These are phyloP conservation scores for Chlamydomonas sp. DNA, from an alignment of 139 green algal species.

Conservation along the genomic window DNA sequence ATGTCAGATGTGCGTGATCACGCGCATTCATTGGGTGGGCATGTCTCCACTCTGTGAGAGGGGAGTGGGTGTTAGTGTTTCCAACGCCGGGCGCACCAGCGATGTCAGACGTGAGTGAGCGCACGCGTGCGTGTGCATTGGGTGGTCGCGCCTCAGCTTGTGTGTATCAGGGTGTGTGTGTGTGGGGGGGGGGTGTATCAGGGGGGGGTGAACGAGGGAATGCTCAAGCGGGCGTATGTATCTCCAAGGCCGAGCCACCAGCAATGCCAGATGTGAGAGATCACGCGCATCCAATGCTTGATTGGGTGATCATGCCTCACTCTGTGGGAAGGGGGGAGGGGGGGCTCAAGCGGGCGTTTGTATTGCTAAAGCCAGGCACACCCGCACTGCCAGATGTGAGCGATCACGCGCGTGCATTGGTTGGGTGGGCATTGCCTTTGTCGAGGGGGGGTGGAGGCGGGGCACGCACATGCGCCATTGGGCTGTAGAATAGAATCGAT, in stretches of 20 bases:
- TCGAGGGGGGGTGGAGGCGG: too few relatives aligned
- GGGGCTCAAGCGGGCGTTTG: too few relatives aligned
- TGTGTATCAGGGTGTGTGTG: neutral
- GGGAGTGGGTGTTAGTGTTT: slow-evolving; percentile 7
- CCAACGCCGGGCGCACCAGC: slow-evolving; percentile 6
- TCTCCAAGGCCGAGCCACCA: neutral
- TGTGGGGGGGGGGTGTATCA: neutral
- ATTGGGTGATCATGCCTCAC: too few relatives aligned
- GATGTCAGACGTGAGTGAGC: neutral
- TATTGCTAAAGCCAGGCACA: too few relatives aligned
- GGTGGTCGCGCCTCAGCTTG: neutral
- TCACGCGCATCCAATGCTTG: too few relatives aligned
- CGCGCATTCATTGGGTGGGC: neutral
- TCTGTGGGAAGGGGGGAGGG: too few relatives aligned
- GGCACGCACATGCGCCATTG: too few relatives aligned
- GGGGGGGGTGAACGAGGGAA: neutral
- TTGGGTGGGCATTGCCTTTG: too few relatives aligned
- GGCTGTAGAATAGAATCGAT: too few relatives aligned
- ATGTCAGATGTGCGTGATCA: slow-evolving; percentile 34
- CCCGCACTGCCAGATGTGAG: too few relatives aligned
- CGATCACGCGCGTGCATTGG: too few relatives aligned
- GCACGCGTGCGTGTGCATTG: too few relatives aligned
- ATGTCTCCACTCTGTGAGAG: neutral
- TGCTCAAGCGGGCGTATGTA: neutral
- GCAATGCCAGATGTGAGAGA: neutral